A percentile compares a stretch with the other conserved stretches of the same genome.
These are phyloP conservation scores for Ophiocordyceps camponoti-saundersi DNA, from an alignment of 2,329 filamentous ascomycete genomes.

Conservation along the genomic window DNA sequence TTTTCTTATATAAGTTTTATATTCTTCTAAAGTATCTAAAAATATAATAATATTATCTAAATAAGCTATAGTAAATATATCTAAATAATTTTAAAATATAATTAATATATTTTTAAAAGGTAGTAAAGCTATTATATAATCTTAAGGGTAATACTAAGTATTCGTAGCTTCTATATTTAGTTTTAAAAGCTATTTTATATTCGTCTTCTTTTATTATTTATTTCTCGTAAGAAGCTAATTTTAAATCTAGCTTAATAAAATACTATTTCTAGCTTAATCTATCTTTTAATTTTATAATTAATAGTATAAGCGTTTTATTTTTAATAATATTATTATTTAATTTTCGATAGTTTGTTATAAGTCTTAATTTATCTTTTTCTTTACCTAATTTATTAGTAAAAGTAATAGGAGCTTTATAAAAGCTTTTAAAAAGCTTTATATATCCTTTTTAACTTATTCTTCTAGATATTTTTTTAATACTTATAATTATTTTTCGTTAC, in stretches of 20 bases:
- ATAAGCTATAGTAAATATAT: constrained; percentile 4
- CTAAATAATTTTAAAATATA: too few species aligned
- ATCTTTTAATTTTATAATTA: constrained; percentile 2
- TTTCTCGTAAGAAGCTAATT: not conserved
- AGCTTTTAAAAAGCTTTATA: not conserved
- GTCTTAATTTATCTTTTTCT: too few species aligned
- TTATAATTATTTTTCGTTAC: not conserved
- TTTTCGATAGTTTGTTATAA: too few species aligned
- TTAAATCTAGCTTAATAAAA: not conserved
- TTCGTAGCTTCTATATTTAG: constrained; percentile 14
- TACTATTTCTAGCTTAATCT: constrained; percentile 3
- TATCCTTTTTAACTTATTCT: not conserved
- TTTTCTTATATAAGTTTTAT: too few species aligned
- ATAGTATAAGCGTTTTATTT: too few species aligned
- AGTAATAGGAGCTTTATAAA: not conserved
- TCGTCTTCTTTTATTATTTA: constrained; percentile 9
- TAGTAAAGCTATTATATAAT: constrained; percentile 6
- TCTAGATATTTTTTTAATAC: not conserved
- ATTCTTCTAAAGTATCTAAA: too few species aligned
- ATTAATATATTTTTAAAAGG: constrained; percentile 2
- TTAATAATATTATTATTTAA: too few species aligned
- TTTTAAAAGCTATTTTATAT: constrained; percentile 17
- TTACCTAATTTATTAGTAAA: too few species aligned
- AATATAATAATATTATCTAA: too few species aligned
- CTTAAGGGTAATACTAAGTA: constrained; percentile 14